phyloP scores from a whole-genome alignment of 257 asterid genomes.

The Paulownia fortunei region DNA sequence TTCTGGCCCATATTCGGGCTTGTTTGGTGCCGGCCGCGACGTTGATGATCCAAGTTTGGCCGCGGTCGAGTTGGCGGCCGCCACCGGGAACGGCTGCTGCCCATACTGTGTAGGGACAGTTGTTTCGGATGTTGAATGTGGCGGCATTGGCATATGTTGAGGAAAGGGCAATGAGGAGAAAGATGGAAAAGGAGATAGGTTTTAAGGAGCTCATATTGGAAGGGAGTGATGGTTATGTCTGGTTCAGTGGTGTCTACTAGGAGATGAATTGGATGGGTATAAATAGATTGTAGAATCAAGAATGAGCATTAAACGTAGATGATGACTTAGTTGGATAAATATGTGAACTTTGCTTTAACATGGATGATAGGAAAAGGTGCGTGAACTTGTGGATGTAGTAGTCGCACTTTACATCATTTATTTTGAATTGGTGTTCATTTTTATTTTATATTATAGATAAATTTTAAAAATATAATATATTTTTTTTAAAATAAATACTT shows the following conservation, averaged over 20 bases:
- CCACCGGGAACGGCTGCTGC: constrained; percentile 59
- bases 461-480: too few species aligned
- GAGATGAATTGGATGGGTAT: background rate
- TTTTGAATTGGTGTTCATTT: too few species aligned
- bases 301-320: background rate
- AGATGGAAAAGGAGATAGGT: background rate
- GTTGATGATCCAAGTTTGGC: constrained; percentile 48
- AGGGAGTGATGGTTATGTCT: background rate
- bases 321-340: too few species aligned
- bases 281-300: background rate
- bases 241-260: background rate
- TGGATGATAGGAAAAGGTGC: too few species aligned
- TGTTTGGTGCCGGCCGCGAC: constrained; percentile 37
- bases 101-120: constrained; percentile 53
- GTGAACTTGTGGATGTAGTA: too few species aligned
- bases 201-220: constrained; percentile 17
- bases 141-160: constrained; percentile 35
- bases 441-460: too few species aligned
- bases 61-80: constrained; percentile 45
- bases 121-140: constrained; percentile 46
- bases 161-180: constrained; percentile 26
- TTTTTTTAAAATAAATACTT: too few species aligned
- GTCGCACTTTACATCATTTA: too few species aligned
- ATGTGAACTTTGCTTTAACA: too few species aligned
- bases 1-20: constrained; percentile 51